These are phyloP conservation scores for Nakazawaea populi DNA, from an alignment of 805 yeast genomes.

Conservation along the genomic window DNA sequence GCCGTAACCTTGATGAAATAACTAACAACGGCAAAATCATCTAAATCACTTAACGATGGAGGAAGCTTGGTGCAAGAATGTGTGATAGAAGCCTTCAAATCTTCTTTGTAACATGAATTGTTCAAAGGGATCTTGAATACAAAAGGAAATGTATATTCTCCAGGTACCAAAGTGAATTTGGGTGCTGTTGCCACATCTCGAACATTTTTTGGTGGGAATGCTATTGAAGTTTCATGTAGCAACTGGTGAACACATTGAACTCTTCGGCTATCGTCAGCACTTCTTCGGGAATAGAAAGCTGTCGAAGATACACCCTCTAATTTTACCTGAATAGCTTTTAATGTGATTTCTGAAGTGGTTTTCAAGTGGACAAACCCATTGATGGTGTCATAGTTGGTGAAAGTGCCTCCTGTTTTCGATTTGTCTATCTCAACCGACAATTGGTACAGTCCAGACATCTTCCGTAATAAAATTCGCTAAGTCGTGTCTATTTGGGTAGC, in stretches of 20 bases:
- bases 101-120: slow-evolving; percentile 27
- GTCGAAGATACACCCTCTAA: slow-evolving; percentile 43
- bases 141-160: slow-evolving; percentile 45
- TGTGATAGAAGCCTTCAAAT: slow-evolving; percentile 5
- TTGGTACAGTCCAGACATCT: slow-evolving; percentile 3
- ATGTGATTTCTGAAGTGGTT: slow-evolving; percentile 34
- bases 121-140: slow-evolving; percentile 37
- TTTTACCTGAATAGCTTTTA: slow-evolving; percentile 44
- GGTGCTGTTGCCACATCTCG: slow-evolving; percentile 35
- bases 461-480: too few relatives aligned
- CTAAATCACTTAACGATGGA: slow-evolving; percentile 20
- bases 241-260: slow-evolving; percentile 35
- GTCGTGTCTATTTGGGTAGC: too few relatives aligned
- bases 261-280: slow-evolving; percentile 10
- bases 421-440: slow-evolving; percentile 17
- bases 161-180: slow-evolving; percentile 43
- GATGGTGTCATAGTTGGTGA: slow-evolving; percentile 40
- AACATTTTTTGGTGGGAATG: slow-evolving; percentile 48
- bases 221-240: slow-evolving; percentile 41
- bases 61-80: slow-evolving; percentile 17
- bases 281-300: slow-evolving; percentile 19
- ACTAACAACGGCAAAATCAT: slow-evolving; percentile 29
- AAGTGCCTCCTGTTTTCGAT: slow-evolving; percentile 30
- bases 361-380: slow-evolving; percentile 33
- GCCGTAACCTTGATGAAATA: slow-evolving; percentile 61